These are phyloP conservation scores for Sarocladium oryzae DNA, from an alignment of 2,329 filamentous ascomycete species.

Conservation along the genomic window DNA sequence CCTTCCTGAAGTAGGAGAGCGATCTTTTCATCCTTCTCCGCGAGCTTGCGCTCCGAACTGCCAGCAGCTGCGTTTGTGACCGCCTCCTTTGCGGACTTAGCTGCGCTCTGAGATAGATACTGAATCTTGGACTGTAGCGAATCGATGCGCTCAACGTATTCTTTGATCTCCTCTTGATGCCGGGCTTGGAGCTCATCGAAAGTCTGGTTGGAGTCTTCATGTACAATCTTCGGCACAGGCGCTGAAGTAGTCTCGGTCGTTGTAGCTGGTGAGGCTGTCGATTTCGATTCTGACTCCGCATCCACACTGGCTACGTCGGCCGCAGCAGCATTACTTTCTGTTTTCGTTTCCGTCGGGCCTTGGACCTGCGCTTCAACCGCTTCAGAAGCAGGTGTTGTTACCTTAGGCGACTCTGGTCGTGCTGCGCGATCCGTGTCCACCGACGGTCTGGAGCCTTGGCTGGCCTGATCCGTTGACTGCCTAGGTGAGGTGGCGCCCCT, in stretches of 20 bases:
- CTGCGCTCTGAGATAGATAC: slow-evolving; percentile 75
- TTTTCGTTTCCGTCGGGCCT: neutral
- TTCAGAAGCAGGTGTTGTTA: slow-evolving; percentile 6
- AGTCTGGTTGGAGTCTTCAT: slow-evolving; percentile 13
- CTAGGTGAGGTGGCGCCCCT: slow-evolving; percentile 31
- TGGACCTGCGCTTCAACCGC: neutral
- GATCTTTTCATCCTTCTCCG: slow-evolving; percentile 87
- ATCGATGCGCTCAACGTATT: slow-evolving; percentile 84
- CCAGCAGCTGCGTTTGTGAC: slow-evolving; percentile 56
- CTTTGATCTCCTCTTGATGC: slow-evolving; percentile 75
- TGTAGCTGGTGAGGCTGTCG: neutral
- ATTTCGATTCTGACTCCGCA: slow-evolving; percentile 2
- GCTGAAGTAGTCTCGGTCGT: neutral
- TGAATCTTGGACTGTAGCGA: slow-evolving; percentile 85
- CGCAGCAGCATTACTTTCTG: neutral
- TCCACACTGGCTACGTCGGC: neutral
- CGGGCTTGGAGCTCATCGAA: slow-evolving; percentile 19
- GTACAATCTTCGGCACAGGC: slow-evolving; percentile 4
- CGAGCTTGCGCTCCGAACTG: slow-evolving; percentile 69
- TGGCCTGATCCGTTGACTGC: slow-evolving; percentile 28
- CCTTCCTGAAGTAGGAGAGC: slow-evolving; percentile 88
- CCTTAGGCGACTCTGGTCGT: neutral
- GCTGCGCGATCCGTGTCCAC: slow-evolving; percentile 16
- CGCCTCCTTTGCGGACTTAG: slow-evolving; percentile 66
- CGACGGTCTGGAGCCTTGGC: slow-evolving; percentile 16